phyloP scores from a whole-genome alignment of 345 rosid genomes.

The Erodium maritimum region DNA sequence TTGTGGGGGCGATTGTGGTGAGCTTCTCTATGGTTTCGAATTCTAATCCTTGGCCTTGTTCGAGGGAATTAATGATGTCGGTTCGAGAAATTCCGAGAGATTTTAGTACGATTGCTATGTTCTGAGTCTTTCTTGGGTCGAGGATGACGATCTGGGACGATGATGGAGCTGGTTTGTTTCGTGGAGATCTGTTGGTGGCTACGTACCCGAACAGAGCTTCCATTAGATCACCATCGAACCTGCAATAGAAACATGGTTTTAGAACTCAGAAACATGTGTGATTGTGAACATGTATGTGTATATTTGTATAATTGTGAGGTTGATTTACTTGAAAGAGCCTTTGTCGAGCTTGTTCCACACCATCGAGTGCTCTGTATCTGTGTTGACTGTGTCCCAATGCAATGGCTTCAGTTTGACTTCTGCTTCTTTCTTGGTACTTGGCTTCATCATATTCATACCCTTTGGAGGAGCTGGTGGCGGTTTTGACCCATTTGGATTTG shows the following conservation, averaged over 20 bases:
- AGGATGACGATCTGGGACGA: slow-evolving; percentile 44
- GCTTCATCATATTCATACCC: not conserved
- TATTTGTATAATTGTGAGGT: too few species aligned
- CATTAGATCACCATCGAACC: slow-evolving; percentile 61
- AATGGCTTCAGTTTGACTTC: slow-evolving; percentile 62
- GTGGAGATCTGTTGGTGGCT: slow-evolving; percentile 45
- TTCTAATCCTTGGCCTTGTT: slow-evolving; percentile 43
- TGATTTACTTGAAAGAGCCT: slow-evolving; percentile 56
- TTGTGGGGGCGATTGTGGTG: slow-evolving; percentile 52
- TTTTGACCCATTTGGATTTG: not conserved
- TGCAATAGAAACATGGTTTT: too few species aligned
- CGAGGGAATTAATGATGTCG: slow-evolving; percentile 42
- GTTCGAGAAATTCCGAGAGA: slow-evolving; percentile 43
- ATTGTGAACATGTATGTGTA: too few species aligned
- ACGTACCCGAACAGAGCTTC: slow-evolving; percentile 84
- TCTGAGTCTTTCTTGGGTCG: slow-evolving; percentile 68
- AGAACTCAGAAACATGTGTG: too few species aligned
- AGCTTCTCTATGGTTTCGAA: slow-evolving; percentile 67
- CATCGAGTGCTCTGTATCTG: slow-evolving; percentile 59
- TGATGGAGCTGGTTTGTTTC: slow-evolving; percentile 13
- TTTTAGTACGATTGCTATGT: slow-evolving; percentile 64
- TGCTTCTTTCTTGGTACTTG: not conserved
- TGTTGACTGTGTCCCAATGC: slow-evolving; percentile 85
- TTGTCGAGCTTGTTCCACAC: slow-evolving; percentile 81
- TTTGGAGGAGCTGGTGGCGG: not conserved